Evolutionary conservation across 768 basidiomycete species (phyloP).

Genomic region (Leccinum variicolor): DNA sequence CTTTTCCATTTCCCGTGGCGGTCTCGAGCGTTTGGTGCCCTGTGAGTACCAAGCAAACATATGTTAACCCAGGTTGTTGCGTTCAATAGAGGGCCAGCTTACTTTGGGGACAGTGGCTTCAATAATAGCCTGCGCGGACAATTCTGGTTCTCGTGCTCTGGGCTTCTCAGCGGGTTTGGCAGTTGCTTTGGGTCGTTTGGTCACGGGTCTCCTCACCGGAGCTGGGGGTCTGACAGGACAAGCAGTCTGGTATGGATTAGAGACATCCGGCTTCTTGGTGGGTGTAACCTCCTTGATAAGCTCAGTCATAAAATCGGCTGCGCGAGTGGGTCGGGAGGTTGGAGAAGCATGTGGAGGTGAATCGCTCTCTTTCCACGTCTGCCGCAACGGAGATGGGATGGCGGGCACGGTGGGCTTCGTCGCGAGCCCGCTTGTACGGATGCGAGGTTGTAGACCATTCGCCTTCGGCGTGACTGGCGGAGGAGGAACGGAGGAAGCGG

Average conservation of each 20-base stretch:
- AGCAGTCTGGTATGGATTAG: slow-evolving; percentile 75
- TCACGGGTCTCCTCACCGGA: slow-evolving; percentile 38
- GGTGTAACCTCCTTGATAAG: slow-evolving; percentile 71
- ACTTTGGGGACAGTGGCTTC: slow-evolving; percentile 78
- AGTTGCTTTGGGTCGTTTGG: slow-evolving; percentile 36
- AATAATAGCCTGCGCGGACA: slow-evolving; percentile 65
- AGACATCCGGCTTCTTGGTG: slow-evolving; percentile 60
- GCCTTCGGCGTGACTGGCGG: slow-evolving; percentile 25
- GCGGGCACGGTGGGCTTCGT: slow-evolving; percentile 59
- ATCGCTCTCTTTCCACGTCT: slow-evolving; percentile 59
- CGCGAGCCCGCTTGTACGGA: slow-evolving; percentile 39
- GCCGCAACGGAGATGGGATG: slow-evolving; percentile 70
- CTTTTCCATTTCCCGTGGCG: slow-evolving; percentile 56
- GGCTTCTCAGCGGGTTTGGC: slow-evolving; percentile 36
- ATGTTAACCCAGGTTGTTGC: slow-evolving; percentile 5
- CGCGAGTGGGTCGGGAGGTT: slow-evolving; percentile 48
- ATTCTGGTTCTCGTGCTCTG: slow-evolving; percentile 26
- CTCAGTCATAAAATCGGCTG: slow-evolving; percentile 65
- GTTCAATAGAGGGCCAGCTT: slow-evolving; percentile 16
- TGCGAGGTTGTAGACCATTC: slow-evolving; percentile 29
- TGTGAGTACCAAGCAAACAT: slow-evolving; percentile 25
- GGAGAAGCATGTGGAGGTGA: slow-evolving; percentile 35
- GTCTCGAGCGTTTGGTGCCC: slow-evolving; percentile 78
- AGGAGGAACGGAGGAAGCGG: slow-evolving; percentile 18
- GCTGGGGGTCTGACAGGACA: slow-evolving; percentile 57